phyloP scores from a whole-genome alignment of 139 green algal genomes.

The Ettlia oleoabundans region DNA sequence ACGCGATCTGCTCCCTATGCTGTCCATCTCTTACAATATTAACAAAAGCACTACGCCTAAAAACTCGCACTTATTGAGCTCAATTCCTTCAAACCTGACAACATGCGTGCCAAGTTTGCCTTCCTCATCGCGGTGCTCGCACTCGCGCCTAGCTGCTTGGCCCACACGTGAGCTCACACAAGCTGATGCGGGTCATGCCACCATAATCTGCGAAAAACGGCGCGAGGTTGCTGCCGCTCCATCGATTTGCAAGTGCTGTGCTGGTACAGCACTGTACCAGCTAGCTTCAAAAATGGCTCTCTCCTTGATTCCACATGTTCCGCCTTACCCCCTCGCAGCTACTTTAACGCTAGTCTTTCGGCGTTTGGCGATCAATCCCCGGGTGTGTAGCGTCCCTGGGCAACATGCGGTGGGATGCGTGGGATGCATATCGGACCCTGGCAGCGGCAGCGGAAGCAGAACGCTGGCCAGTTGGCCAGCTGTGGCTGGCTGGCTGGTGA shows the following conservation, averaged over 20 bases:
- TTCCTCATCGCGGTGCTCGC: background rate
- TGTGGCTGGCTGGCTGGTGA: too few relatives aligned
- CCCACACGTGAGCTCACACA: background rate
- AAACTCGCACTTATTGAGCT: too few relatives aligned
- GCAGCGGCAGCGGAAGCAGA: background rate
- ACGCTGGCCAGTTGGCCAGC: too few relatives aligned
- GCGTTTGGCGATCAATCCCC: conserved; percentile 4
- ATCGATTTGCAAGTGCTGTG: background rate
- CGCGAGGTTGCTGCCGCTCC: too few relatives aligned
- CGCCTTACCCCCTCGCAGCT: background rate
- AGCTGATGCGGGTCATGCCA: background rate
- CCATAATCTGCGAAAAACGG: too few relatives aligned
- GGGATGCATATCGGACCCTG: background rate
- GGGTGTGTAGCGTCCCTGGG: background rate
- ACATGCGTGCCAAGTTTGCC: too few relatives aligned
- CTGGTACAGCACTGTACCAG: background rate
- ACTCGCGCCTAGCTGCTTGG: background rate
- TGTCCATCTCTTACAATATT: too few relatives aligned
- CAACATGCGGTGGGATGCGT: too few relatives aligned
- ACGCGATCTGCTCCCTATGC: too few relatives aligned
- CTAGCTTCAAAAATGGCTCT: too few relatives aligned
- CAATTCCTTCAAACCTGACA: too few relatives aligned
- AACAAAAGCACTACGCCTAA: too few relatives aligned
- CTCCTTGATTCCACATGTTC: background rate
- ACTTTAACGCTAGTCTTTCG: background rate